These are phyloP conservation scores for Colletotrichum somersetense DNA, from an alignment of 2,329 filamentous ascomycete species.

Conservation along the genomic window DNA sequence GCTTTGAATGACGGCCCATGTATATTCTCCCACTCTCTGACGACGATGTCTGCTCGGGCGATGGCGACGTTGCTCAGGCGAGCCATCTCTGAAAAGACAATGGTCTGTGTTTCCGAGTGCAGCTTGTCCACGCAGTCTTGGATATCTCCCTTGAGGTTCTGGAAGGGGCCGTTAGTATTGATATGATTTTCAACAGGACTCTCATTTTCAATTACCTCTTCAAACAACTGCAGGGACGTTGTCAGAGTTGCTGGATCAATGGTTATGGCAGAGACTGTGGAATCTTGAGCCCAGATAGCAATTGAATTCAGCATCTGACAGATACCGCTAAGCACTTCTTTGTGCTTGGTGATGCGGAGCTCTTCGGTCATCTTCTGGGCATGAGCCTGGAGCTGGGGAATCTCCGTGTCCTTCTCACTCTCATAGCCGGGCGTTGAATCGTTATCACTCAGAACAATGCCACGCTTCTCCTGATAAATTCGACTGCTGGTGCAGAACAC, in stretches of 20 bases:
- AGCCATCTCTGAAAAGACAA: background rate
- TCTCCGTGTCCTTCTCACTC: constrained; percentile 66
- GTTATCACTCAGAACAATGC: constrained; percentile 45
- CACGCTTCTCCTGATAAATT: constrained; percentile 72
- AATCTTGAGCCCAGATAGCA: constrained; percentile 21
- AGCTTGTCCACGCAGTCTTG: background rate
- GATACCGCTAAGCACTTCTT: constrained; percentile 5
- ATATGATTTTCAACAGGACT: fast-evolving
- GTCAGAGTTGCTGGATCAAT: background rate
- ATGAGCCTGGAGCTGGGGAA: constrained; percentile 71
- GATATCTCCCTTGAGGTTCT: background rate
- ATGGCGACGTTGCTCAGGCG: background rate
- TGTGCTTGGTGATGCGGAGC: constrained; percentile 18
- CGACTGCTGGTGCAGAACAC: constrained; percentile 76
- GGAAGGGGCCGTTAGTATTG: background rate
- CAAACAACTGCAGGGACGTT: background rate
- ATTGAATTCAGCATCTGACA: constrained; percentile 20
- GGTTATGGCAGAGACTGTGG: background rate
- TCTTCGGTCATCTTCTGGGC: constrained; percentile 25
- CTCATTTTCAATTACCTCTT: background rate
- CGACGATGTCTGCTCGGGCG: background rate
- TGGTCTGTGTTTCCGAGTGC: background rate
- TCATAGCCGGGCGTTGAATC: constrained; percentile 64
- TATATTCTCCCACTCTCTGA: too few relatives aligned
- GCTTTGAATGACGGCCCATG: too few relatives aligned